These are phyloP conservation scores for Elsinoe fawcettii DNA, from an alignment of 2,329 filamentous ascomycete species.

Conservation along the genomic window DNA sequence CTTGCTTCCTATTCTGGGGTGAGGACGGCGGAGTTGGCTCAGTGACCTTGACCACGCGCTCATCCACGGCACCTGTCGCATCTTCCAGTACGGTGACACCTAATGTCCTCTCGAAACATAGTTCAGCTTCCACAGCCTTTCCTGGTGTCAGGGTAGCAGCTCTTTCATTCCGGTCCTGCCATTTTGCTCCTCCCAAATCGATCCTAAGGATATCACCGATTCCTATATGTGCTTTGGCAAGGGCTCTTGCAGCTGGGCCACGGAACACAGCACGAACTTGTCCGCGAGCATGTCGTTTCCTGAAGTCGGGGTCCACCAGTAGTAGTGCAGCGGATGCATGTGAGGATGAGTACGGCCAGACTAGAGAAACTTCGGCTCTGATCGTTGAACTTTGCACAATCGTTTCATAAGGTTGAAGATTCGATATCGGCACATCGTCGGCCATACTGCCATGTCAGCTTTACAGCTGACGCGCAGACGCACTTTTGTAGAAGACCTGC, in stretches of 20 bases:
- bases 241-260: conserved; percentile 60
- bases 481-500: too few species aligned
- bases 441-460: conserved; percentile 17
- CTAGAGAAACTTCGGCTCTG: conserved; percentile 68
- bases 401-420: conserved; percentile 22
- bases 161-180: conserved; percentile 50
- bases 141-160: conserved; percentile 47
- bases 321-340: conserved; percentile 67
- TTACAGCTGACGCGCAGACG: too few species aligned
- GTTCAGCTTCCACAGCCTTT: conserved; percentile 50
- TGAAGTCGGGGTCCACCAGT: conserved; percentile 76
- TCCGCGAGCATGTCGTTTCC: conserved; percentile 65
- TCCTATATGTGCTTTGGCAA: conserved; percentile 60
- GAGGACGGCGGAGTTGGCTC: conserved; percentile 18
- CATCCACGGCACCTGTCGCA: conserved; percentile 15
- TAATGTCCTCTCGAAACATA: conserved; percentile 40
- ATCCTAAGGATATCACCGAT: conserved; percentile 72
- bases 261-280: conserved; percentile 73
- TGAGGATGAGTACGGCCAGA: conserved; percentile 85
- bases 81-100: conserved; percentile 27
- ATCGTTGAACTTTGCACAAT: conserved; percentile 35
- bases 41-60: conserved; percentile 17
- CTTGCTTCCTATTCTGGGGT: conserved; percentile 12
- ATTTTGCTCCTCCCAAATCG: conserved; percentile 60
- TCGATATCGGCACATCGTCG: conserved; percentile 25